Evolutionary conservation across 768 basidiomycete species (phyloP), one percentile per base, ranked within the genome.

Genomic region (Daedaleopsis nitida): DNA sequence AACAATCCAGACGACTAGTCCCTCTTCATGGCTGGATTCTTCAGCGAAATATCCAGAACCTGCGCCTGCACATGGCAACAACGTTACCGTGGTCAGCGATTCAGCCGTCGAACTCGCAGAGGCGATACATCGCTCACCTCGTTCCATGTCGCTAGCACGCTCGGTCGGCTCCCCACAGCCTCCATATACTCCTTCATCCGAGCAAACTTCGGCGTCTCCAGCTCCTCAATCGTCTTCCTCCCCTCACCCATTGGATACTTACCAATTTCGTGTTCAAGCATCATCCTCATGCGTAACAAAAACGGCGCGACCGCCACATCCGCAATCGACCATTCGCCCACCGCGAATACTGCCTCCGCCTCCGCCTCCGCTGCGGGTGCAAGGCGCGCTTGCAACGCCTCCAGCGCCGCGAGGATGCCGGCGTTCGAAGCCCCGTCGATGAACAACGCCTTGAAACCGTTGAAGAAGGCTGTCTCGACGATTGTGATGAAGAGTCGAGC

Each of bases 281-380:
- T 49, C 1, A 83, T 59, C 35, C 79, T 75, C 44, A 81, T 59
- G 16, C 88, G 76, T 17, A 78, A 83, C 14, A 87, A 64, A 77
- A 88, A 86, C 0, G 88, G 85, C 4, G 80, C 75, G 14, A 86
- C 68, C 0, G 84, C 81, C 3, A 83, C 81, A 64, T 89, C 88
- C 5, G 86, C 88, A 51, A 83, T 82, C 17, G 80, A 84, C 69
- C 79, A 89, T 19, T 73, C 68, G 4, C 76, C 77, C 9, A 75
- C 54, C 2, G 66, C 84, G 45, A 75, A 85, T 16, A 81, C 82
- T 42, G 78, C 75, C 6, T 69, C 63, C 0, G 83, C 81, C 32
- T n/a, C n/a, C n/a, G n/a, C n/a, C n/a, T n/a, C n/a, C n/a, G n/a
- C n/a, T n/a, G n/a, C n/a, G n/a, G n/a, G n/a, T n/a, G n/a, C n/a